A percentile compares a stretch with the other conserved stretches of the same genome.
phyloP scores from a whole-genome alignment of 345 rosid genomes.

The Populus euphratica region DNA sequence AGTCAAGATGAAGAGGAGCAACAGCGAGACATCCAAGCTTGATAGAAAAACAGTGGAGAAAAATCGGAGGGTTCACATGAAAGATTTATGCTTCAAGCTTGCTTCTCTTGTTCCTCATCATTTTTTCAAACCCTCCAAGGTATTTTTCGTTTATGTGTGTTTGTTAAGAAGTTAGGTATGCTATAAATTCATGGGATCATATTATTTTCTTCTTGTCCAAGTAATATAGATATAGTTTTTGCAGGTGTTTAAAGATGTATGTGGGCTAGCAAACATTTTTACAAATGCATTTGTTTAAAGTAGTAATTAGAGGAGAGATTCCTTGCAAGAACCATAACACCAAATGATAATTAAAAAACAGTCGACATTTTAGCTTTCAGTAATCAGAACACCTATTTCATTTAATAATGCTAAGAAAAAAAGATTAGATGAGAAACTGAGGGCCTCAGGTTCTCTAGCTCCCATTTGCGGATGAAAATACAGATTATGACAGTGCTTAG shows the following conservation, averaged over 20 bases:
- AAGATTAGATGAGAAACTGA: neutral
- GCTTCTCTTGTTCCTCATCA: conserved; percentile 43
- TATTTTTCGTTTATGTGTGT: conserved; percentile 6
- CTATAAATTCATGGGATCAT: neutral
- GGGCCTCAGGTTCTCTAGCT: neutral
- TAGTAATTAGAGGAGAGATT: neutral
- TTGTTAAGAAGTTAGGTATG: neutral
- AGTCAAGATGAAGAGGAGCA: conserved; percentile 25
- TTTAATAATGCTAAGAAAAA: neutral
- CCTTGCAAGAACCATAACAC: neutral
- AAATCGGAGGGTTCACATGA: conserved; percentile 61
- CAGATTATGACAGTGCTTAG: neutral
- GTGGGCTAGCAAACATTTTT: neutral
- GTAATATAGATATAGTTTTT: neutral
- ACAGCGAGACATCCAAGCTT: conserved; percentile 22
- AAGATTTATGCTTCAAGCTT: conserved; percentile 48
- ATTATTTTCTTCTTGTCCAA: neutral
- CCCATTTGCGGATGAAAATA: neutral
- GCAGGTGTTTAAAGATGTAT: neutral
- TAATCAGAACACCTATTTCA: neutral
- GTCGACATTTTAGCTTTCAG: neutral
- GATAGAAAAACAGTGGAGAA: conserved; percentile 57
- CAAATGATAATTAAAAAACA: neutral
- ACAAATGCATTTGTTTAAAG: neutral
- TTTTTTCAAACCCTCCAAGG: conserved; percentile 36